These are phyloP conservation scores for Ammopiptanthus mongolicus DNA, from an alignment of 306 rosid species.

Conservation along the genomic window DNA sequence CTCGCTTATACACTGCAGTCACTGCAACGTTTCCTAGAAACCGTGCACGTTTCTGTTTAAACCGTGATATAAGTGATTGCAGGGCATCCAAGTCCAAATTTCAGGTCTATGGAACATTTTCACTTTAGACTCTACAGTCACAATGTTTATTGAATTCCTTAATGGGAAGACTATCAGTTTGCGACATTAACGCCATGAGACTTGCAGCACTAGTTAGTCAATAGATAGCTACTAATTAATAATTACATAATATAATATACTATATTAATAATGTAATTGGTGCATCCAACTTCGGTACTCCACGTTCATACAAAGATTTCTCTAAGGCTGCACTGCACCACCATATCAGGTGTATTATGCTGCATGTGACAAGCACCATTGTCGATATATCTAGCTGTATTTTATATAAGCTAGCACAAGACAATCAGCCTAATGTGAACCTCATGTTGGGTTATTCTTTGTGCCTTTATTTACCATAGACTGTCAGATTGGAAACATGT, in stretches of 20 bases:
- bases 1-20: no score
- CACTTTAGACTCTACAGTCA: neutral
- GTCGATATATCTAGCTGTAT: neutral
- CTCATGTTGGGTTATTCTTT: neutral
- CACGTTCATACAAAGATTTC: no score
- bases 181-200: slow-evolving; percentile 1
- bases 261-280: no score
- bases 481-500: neutral
- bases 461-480: neutral
- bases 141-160: neutral
- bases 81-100: no score
- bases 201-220: no score
- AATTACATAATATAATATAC: no score
- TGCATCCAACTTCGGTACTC: no score
- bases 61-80: no score
- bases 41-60: no score
- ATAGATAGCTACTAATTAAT: no score
- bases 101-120: neutral
- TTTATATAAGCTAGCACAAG: neutral
- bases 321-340: neutral
- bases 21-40: no score
- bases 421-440: neutral
- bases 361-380: slow-evolving; percentile 16
- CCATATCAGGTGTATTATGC: slow-evolving; percentile 1
- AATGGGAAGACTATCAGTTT: neutral